Conservation (phyloP, 805 yeast genomes). For the Candida vartiovaarae region DNA sequence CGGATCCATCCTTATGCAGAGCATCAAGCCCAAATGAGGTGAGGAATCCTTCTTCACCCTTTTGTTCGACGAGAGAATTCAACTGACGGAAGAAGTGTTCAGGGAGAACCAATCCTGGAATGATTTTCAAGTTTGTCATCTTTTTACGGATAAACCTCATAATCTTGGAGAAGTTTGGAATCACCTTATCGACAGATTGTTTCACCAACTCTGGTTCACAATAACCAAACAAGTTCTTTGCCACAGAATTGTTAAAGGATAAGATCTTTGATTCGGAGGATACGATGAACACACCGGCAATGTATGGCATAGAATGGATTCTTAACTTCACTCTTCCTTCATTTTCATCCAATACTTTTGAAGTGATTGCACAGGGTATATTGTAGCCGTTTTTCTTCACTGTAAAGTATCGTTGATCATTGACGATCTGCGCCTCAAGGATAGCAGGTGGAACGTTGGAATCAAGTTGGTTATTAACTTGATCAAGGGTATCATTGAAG, state of each 20-base stretch:
- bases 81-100: conserved; percentile 84
- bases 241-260: conserved; percentile 74
- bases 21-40: conserved; percentile 65
- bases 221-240: conserved; percentile 71
- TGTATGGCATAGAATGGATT: conserved; percentile 73
- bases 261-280: conserved; percentile 42
- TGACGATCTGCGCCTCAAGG: conserved; percentile 37
- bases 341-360: conserved; percentile 47
- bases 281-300: conserved; percentile 77
- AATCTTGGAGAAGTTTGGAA: conserved; percentile 53
- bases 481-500: conserved; percentile 14
- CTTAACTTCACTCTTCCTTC: conserved; percentile 46
- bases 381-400: conserved; percentile 37
- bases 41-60: conserved; percentile 45
- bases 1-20: conserved; percentile 60
- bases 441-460: conserved; percentile 19
- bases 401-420: conserved; percentile 59
- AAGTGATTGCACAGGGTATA: conserved; percentile 70
- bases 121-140: conserved; percentile 32
- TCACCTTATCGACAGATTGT: conserved; percentile 44
- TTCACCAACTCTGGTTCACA: conserved; percentile 38
- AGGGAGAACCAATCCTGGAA: conserved; percentile 75
- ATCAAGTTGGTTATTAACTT: conserved; percentile 6
- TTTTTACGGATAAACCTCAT: conserved; percentile 26
- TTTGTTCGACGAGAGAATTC: conserved; percentile 26